Evolutionary conservation across 2,329 filamentous ascomycete genomes (phyloP), one percentile per base, ranked within the genome.

Genomic region (Karstenula rhodostoma): DNA sequence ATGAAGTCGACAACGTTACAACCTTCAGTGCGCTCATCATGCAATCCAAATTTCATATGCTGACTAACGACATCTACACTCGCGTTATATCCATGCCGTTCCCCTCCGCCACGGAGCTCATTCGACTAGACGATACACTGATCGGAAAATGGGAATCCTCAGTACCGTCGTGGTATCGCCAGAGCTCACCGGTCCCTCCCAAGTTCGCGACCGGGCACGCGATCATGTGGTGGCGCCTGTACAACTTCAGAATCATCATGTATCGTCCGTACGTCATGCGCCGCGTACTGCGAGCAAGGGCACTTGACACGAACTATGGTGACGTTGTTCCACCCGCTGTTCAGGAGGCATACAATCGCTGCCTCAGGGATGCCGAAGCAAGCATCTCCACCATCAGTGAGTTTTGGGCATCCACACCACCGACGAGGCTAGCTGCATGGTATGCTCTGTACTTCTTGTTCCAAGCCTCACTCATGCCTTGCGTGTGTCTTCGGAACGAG

Each of bases 161-260:
- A 19, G 65, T 81, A 7, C 79, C 79, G 1, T 17, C 67, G 0
- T 82, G 76, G 69, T 81, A 80, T 52, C 64, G 67, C 27, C 75
- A 77, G 32, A 56, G 68, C n/a, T 67, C 70, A 4, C 22, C 58
- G 0, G 66, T 81, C 3, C 77, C 78, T 1, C 56, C 70, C 1
- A 74, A 76, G 44, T 83, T 79, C 56, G 70, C 74, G 0, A 74
- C 82, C 12, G 73, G 77, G 1, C 79, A 82, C 25, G 75, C 75
- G 3, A 77, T 83, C 22, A 80, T 82, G 70, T 73, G 73, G 50
- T 83, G 81, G 79, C 74, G 82, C 13, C 73, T 75, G 42, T 74
- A 78, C 7, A 84, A 84, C 56, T 72, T 84, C 42, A 75, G 80
- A 19, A 82, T 84, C 64, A 80, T 84, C 55, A 82, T 83, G 75